Evolutionary conservation across 2,329 filamentous ascomycete genomes (phyloP).

Genomic region (Penicillium capsulatum): DNA sequence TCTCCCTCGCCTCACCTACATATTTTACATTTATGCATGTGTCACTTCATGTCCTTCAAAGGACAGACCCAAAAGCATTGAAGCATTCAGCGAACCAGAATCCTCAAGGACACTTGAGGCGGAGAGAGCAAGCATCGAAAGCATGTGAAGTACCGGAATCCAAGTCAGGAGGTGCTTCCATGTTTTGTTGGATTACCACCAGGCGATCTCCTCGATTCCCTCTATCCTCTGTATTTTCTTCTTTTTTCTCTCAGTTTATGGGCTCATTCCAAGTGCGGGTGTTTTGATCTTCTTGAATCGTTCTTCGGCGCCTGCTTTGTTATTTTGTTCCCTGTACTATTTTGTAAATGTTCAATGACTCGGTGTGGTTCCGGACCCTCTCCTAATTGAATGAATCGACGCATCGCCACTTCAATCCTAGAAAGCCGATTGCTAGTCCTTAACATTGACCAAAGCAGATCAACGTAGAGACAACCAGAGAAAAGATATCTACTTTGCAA

Average conservation of each 20-base stretch:
- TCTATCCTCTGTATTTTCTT: conserved; percentile 18
- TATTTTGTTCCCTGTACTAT: conserved; percentile 19
- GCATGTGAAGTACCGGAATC: background rate
- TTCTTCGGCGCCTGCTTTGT: conserved; percentile 16
- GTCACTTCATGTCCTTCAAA: conserved; percentile 1
- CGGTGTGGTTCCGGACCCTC: conserved; percentile 20
- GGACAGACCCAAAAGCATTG: conserved; percentile 13
- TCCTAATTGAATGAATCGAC: conserved; percentile 19
- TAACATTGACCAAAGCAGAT: no score
- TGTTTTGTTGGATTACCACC: no score
- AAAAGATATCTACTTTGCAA: no score
- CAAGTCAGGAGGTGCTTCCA: no score
- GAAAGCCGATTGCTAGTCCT: background rate
- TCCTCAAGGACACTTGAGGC: no score
- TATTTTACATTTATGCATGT: background rate
- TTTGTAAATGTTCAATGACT: conserved; percentile 31
- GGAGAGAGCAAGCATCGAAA: no score
- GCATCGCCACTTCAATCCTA: conserved; percentile 15
- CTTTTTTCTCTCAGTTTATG: conserved; percentile 11
- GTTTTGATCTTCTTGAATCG: conserved; percentile 16
- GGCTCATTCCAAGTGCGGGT: conserved; percentile 19
- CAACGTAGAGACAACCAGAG: no score
- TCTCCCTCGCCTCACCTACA: conserved; percentile 2
- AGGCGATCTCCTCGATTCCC: conserved; percentile 10
- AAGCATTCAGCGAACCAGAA: background rate